These are phyloP conservation scores for Acaromyces ingoldii DNA, from an alignment of 1,284 basidiomycete species.

Conservation along the genomic window DNA sequence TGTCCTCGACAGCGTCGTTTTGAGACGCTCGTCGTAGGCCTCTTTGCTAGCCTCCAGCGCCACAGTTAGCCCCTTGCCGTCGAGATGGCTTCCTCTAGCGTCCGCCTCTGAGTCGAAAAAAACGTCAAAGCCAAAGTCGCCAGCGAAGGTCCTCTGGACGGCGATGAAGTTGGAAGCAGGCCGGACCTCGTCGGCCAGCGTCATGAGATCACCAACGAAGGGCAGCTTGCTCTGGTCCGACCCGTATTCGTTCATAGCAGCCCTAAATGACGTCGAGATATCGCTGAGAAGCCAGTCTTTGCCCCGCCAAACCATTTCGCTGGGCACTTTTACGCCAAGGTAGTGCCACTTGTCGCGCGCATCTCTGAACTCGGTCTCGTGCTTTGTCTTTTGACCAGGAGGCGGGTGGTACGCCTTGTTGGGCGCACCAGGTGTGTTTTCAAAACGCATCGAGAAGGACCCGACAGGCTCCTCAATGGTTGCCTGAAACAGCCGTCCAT, in stretches of 20 bases:
- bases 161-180: slow-evolving; percentile 73
- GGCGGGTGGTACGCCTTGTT: not conserved
- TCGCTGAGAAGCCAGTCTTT: slow-evolving; percentile 57
- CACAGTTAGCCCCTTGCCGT: slow-evolving; percentile 57
- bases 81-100: slow-evolving; percentile 62
- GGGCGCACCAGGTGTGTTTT: slow-evolving; percentile 1
- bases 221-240: slow-evolving; percentile 58
- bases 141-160: slow-evolving; percentile 74
- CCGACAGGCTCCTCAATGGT: not conserved
- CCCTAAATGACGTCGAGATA: slow-evolving; percentile 61
- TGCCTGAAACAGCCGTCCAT: not conserved
- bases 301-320: not conserved
- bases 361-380: slow-evolving; percentile 1
- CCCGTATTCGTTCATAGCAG: slow-evolving; percentile 60
- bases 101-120: slow-evolving; percentile 69
- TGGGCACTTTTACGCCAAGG: not conserved
- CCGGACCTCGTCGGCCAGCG: slow-evolving; percentile 68
- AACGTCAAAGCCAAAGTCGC: slow-evolving; percentile 78
- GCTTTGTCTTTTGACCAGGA: not conserved
- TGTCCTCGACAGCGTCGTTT: slow-evolving; percentile 58
- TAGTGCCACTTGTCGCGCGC: slow-evolving; percentile 1
- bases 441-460: not conserved
- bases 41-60: slow-evolving; percentile 66
- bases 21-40: slow-evolving; percentile 67
- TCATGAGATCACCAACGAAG: slow-evolving; percentile 71